Evolutionary conservation across 257 asterid genomes (phyloP), one percentile per base, ranked within the genome.

Genomic region (Apocynum venetum): DNA sequence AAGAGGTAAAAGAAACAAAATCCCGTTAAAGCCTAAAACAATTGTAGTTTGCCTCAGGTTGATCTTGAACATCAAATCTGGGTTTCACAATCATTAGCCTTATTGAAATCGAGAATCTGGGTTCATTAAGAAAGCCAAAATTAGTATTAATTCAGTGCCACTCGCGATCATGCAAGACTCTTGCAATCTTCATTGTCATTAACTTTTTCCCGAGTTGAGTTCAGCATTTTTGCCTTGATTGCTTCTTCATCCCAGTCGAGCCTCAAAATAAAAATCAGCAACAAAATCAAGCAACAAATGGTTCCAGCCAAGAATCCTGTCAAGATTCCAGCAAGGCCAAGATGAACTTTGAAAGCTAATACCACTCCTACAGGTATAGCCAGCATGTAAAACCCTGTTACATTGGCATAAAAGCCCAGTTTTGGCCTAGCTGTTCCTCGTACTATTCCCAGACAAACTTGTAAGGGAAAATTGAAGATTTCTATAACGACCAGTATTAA

Each of bases 351-450:
- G 76, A 91, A 95, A 14, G 86, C 98, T 44, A 95, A 76, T 64
- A 89, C 80, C 59, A 81, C 91, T 4, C 88, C 94, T 55, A 88
- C 17, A 0, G 99, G 99, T 84, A 95, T 68, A 2, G 93, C 97
- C 61, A 93, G 12, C 63, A 91, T 5, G 73, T 95, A 95, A 57
- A 91, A 93, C 12, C 98, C 98, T 3, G 84, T 79, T 14, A 91
- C 69, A 57, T 89, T 91, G 8, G 98, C 97, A 67, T 89, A 93
- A 80, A 82, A 88, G 15, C 92, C 96, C 8, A 92, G 76, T 88
- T 91, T 87, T n/a, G 97, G 98, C 79, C 89, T 44, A 0, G 94
- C 98, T 74, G 97, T 95, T 8, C 98, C 97, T 75, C 98, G 81
- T 75, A 92, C 91, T 3, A 95, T 86, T 63, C 97, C 98, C 2